These are phyloP conservation scores for Flaveria floridana DNA, from an alignment of 140 eudicot genomes.

Conservation along the genomic window DNA sequence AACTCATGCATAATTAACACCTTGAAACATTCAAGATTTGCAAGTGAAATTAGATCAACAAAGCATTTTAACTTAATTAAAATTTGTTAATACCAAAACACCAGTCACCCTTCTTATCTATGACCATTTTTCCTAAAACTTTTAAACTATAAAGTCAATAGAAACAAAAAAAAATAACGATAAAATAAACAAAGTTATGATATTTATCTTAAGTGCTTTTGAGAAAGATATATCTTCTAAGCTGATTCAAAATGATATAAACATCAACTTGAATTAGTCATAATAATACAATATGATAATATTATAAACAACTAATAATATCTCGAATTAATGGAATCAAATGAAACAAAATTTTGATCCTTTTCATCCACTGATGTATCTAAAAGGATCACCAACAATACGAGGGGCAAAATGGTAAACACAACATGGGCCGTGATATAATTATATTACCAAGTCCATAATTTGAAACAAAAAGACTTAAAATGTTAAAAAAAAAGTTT, in stretches of 20 bases:
- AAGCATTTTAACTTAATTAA: no score
- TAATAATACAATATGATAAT: background rate
- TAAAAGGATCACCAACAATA: conserved; percentile 9
- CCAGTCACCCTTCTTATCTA: no score
- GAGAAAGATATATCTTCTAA: no score
- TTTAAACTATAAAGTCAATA: no score
- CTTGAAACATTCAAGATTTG: no score
- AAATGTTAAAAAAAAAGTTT: background rate
- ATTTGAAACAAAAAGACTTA: background rate
- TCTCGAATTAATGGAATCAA: background rate
- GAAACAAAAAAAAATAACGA: no score
- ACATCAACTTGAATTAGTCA: background rate
- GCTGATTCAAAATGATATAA: background rate
- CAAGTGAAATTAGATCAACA: no score
- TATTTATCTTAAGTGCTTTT: no score
- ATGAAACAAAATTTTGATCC: conserved; percentile 19
- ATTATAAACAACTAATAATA: background rate
- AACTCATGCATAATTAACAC: no score
- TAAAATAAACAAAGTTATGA: no score
- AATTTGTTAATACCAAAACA: no score
- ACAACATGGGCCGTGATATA: background rate
- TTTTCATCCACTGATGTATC: background rate
- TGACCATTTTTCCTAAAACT: no score
- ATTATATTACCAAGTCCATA: background rate
- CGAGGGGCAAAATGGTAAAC: background rate